These are phyloP conservation scores for Peniophora sp. DNA, from an alignment of 1,284 basidiomycete species.

Conservation along the genomic window DNA sequence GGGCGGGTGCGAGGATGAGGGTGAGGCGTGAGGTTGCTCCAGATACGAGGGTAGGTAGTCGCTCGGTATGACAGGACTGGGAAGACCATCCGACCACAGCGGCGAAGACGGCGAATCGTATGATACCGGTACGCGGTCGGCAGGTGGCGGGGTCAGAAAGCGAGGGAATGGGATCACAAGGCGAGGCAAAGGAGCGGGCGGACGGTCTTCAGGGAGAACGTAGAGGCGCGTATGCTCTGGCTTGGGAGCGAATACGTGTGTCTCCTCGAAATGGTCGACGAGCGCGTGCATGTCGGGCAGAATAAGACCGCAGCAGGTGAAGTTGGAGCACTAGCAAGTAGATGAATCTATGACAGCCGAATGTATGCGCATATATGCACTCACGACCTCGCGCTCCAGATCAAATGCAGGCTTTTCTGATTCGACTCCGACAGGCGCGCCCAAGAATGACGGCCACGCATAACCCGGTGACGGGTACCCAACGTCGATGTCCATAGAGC, in stretches of 20 bases:
- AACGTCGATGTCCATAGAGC: too few relatives aligned
- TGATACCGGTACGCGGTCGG: slow-evolving; percentile 5
- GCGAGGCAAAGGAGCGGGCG: slow-evolving; percentile 11
- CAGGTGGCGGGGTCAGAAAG: slow-evolving; percentile 16
- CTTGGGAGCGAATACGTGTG: slow-evolving; percentile 39
- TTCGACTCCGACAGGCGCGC: background rate
- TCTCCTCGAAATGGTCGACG: slow-evolving; percentile 59
- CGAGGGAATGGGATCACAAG: slow-evolving; percentile 26
- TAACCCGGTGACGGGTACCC: too few relatives aligned
- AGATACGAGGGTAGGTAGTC: slow-evolving; percentile 10
- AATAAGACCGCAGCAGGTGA: slow-evolving; percentile 54
- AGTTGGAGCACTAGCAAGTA: slow-evolving; percentile 46
- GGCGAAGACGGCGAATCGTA: slow-evolving; percentile 4
- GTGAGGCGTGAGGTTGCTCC: slow-evolving; percentile 7
- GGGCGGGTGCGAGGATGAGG: slow-evolving; percentile 18
- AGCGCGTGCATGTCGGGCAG: slow-evolving; percentile 61
- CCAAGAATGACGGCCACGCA: too few relatives aligned
- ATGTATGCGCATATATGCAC: background rate
- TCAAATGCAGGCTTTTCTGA: background rate
- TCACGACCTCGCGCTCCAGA: background rate
- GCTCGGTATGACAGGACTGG: slow-evolving; percentile 6
- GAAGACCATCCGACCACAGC: slow-evolving; percentile 8
- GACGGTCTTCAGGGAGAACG: slow-evolving; percentile 9
- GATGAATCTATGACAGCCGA: too few relatives aligned
- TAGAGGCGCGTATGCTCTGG: slow-evolving; percentile 15